Conservation (phyloP, 306 rosid species). For the Cucurbita moschata region DNA sequence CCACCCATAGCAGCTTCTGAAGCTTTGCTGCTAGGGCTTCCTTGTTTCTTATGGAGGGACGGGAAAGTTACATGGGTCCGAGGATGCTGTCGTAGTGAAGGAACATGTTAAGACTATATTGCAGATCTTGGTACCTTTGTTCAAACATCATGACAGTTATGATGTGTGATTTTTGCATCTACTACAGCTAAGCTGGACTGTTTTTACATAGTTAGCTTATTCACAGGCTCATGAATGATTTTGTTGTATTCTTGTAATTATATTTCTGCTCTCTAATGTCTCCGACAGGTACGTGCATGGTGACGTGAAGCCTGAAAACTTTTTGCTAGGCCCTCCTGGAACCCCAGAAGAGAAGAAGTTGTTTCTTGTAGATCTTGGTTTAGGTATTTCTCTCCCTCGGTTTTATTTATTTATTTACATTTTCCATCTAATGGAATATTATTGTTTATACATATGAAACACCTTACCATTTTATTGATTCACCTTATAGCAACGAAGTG, state of each 20-base stretch:
- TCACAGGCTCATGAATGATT: background rate
- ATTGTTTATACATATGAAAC: background rate
- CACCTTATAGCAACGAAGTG: constrained; percentile 23
- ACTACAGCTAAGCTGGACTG: background rate
- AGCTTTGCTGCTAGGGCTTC: background rate
- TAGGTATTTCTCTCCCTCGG: constrained; percentile 11
- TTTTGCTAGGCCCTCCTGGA: constrained; percentile 37
- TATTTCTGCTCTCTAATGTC: background rate
- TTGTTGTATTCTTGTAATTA: background rate
- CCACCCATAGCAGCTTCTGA: background rate
- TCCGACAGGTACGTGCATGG: constrained; percentile 38
- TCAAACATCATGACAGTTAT: background rate
- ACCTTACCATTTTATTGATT: background rate
- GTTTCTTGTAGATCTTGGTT: constrained; percentile 43
- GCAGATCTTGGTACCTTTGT: background rate
- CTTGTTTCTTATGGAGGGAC: background rate
- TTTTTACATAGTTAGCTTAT: background rate
- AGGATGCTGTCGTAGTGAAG: background rate
- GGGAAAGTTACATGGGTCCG: background rate
- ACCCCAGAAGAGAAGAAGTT: constrained; percentile 32
- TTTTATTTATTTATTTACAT: background rate
- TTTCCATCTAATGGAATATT: background rate
- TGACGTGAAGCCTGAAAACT: constrained; percentile 41
- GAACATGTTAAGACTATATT: background rate
- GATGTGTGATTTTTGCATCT: background rate